These are phyloP conservation scores for Mycena pura DNA, from an alignment of 768 basidiomycete genomes.

Conservation along the genomic window DNA sequence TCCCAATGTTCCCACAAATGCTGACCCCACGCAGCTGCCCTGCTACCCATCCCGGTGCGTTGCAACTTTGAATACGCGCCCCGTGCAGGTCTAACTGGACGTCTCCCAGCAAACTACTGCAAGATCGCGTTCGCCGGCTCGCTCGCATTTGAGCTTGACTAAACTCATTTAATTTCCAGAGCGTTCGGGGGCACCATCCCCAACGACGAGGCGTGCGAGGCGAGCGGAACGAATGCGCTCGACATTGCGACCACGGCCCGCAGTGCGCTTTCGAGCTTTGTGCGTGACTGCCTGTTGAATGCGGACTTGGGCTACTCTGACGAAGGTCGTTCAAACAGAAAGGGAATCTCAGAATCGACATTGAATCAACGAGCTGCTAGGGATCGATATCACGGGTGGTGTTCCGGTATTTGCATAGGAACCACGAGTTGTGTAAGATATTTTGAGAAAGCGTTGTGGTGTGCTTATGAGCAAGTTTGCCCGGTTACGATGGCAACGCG, in stretches of 20 bases:
- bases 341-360: slow-evolving; percentile 37
- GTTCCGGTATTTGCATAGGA: no score
- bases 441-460: no score
- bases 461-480: no score
- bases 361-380: slow-evolving; percentile 31
- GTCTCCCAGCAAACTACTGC: slow-evolving; percentile 41
- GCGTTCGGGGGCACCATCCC: slow-evolving; percentile 25
- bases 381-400: no score
- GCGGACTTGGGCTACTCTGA: background rate
- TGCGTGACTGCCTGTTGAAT: slow-evolving; percentile 20
- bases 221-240: slow-evolving; percentile 38
- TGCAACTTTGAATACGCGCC: background rate
- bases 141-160: background rate
- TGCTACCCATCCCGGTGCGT: slow-evolving; percentile 33
- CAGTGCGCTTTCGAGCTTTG: slow-evolving; percentile 39
- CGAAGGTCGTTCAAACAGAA: slow-evolving; percentile 17
- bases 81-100: background rate
- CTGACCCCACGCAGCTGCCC: slow-evolving; percentile 32
- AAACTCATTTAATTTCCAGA: slow-evolving; percentile 19
- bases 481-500: no score
- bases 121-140: slow-evolving; percentile 33
- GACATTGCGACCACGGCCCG: slow-evolving; percentile 43
- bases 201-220: slow-evolving; percentile 38
- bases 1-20: background rate
- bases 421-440: no score